These are phyloP conservation scores for Punica granatum DNA, from an alignment of 345 rosid species.

Conservation along the genomic window DNA sequence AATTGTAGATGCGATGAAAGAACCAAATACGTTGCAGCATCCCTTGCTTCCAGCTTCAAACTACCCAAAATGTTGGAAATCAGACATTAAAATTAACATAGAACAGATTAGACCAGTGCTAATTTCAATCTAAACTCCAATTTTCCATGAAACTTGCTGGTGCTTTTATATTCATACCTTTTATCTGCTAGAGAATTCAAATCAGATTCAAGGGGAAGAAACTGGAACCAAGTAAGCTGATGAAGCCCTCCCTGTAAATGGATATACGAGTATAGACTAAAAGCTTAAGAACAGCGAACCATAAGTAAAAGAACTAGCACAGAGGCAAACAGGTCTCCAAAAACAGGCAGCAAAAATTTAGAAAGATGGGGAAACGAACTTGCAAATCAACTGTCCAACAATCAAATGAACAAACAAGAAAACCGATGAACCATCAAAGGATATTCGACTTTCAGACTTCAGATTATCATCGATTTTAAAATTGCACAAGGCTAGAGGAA, in stretches of 20 bases:
- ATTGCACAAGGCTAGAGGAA: background rate
- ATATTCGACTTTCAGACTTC: background rate
- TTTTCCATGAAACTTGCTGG: background rate
- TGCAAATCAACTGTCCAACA: background rate
- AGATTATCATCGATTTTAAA: background rate
- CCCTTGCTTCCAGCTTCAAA: conserved; percentile 70
- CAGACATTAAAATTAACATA: conserved; percentile 11
- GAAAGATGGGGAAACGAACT: background rate
- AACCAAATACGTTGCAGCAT: conserved; percentile 71
- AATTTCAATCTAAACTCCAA: background rate
- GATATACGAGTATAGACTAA: background rate
- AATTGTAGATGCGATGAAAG: conserved; percentile 83
- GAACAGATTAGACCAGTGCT: background rate
- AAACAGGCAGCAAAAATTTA: background rate
- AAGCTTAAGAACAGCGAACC: no score
- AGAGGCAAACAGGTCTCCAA: background rate
- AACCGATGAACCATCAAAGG: background rate
- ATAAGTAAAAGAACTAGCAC: background rate
- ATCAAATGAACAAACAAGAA: background rate
- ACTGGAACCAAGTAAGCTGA: conserved; percentile 93
- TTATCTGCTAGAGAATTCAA: conserved; percentile 54
- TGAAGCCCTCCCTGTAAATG: conserved; percentile 70
- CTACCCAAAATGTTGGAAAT: conserved; percentile 33
- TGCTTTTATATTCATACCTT: conserved; percentile 39
- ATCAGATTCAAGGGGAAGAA: conserved; percentile 81